Evolutionary conservation across 257 asterid species (phyloP).

Genomic region (Misopates orontium): DNA sequence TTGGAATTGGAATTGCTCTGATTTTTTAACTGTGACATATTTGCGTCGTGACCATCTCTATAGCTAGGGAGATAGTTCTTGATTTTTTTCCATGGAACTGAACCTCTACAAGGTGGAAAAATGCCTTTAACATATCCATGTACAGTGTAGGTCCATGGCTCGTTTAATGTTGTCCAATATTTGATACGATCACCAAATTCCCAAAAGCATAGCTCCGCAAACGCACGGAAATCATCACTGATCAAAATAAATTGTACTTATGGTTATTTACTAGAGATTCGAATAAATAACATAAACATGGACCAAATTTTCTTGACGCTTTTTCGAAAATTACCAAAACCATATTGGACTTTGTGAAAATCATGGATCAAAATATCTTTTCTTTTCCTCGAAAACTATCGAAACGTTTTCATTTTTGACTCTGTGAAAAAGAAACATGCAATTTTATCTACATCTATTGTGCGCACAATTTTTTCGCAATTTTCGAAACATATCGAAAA

Average conservation of each 20-base stretch:
- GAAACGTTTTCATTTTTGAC: no score
- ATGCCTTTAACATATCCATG: slow-evolving; percentile 34
- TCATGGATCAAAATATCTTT: no score
- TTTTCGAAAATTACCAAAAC: no score
- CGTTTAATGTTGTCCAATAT: slow-evolving; percentile 39
- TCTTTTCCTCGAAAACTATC: no score
- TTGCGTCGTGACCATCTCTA: slow-evolving; percentile 29
- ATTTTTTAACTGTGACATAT: not conserved
- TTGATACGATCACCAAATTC: slow-evolving; percentile 45
- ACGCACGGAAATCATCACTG: slow-evolving; percentile 38
- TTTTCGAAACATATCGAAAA: no score
- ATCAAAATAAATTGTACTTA: not conserved
- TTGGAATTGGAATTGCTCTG: not conserved
- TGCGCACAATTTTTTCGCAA: no score
- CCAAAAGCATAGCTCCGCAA: slow-evolving; percentile 37
- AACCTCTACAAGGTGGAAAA: slow-evolving; percentile 34
- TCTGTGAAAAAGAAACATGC: no score
- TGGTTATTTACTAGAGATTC: no score
- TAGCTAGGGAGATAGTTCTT: slow-evolving; percentile 27
- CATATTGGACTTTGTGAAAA: no score
- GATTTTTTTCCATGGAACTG: slow-evolving; percentile 14
- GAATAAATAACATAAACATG: no score
- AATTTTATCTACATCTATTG: no score
- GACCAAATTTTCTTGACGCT: no score
- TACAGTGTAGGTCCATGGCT: slow-evolving; percentile 39